A percentile compares a stretch with the other conserved stretches of the same genome.
phyloP scores from a whole-genome alignment of 129 eudicot genomes.

The Arctium minus region DNA sequence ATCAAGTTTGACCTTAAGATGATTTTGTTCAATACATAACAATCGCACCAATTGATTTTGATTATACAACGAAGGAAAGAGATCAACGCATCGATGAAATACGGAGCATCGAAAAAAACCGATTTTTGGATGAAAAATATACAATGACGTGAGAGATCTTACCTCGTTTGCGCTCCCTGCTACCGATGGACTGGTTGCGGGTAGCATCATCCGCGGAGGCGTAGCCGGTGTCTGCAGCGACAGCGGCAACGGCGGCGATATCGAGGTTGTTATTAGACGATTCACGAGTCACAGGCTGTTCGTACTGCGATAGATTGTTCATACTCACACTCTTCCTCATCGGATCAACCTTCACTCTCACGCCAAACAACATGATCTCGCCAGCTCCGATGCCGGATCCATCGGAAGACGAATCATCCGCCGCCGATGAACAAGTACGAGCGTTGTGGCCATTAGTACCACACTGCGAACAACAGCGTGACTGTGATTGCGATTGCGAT shows the following conservation, averaged over 20 bases:
- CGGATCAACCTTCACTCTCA: constrained; percentile 50
- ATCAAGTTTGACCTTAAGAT: neutral
- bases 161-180: constrained; percentile 58
- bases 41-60: neutral
- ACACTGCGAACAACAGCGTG: constrained; percentile 19
- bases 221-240: constrained; percentile 33
- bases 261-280: constrained; percentile 18
- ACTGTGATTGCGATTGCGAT: neutral
- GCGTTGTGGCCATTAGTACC: constrained; percentile 23
- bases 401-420: constrained; percentile 4
- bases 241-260: constrained; percentile 15
- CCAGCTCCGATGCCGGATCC: constrained; percentile 23
- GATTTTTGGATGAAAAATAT: neutral
- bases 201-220: constrained; percentile 51
- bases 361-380: constrained; percentile 61
- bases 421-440: constrained; percentile 11
- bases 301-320: constrained; percentile 50
- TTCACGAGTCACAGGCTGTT: constrained; percentile 24
- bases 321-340: constrained; percentile 61
- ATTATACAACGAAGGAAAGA: neutral
- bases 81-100: neutral
- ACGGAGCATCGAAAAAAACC: neutral
- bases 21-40: neutral
- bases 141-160: constrained; percentile 23
- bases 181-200: constrained; percentile 16